phyloP scores from a whole-genome alignment of 2,329 filamentous ascomycete species.

The Orbilia quercus region DNA sequence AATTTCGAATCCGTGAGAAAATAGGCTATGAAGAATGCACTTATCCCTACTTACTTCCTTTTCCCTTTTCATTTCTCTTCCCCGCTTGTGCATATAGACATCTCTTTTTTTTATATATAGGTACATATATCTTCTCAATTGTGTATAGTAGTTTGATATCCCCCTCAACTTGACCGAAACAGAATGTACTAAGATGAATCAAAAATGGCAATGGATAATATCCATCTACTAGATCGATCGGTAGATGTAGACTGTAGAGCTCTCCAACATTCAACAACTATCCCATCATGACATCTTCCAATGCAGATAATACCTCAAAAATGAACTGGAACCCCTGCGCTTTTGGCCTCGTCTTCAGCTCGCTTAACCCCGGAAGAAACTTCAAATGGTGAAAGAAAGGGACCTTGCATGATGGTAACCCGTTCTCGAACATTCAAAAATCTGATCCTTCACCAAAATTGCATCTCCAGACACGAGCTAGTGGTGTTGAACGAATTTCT shows the following conservation, averaged over 20 bases:
- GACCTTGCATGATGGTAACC: constrained; percentile 21
- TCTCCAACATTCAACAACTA: neutral
- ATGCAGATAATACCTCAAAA: constrained; percentile 18
- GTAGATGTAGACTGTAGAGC: too few relatives aligned
- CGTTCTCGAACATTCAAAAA: constrained; percentile 33
- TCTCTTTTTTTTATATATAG: constrained; percentile 22
- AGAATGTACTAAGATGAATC: constrained; percentile 37
- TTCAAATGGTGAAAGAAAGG: constrained; percentile 1
- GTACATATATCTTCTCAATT: constrained; percentile 30
- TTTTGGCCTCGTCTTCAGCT: constrained; percentile 41
- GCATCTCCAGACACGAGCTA: neutral
- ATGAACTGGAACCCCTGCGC: too few relatives aligned
- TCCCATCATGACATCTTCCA: too few relatives aligned
- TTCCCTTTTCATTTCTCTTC: constrained; percentile 13
- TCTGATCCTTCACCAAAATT: constrained; percentile 50
- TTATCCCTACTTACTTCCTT: constrained; percentile 29
- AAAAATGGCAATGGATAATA: neutral
- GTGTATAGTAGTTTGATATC: constrained; percentile 54
- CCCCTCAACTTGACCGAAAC: constrained; percentile 34
- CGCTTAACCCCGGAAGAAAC: constrained; percentile 33
- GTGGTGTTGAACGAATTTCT: neutral
- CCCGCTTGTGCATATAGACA: constrained; percentile 45
- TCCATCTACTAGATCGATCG: neutral
- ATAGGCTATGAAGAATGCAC: neutral
- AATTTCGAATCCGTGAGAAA: constrained; percentile 1